Conservation (phyloP, 352 stramenopile species). For the Phytophthora sp. region DNA sequence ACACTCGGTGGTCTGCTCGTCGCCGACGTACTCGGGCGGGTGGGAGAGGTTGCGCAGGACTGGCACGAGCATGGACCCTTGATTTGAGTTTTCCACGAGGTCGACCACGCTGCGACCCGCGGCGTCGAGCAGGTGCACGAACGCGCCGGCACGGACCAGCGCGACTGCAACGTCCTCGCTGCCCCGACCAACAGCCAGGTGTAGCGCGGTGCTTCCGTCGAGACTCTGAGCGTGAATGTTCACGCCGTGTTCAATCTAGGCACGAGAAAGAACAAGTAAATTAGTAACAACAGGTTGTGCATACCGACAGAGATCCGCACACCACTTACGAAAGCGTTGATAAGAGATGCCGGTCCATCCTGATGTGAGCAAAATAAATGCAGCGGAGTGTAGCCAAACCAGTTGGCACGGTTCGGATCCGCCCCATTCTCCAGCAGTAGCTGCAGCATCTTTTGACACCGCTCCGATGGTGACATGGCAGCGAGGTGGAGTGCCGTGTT, state of each 20-base stretch:
- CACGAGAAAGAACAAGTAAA: background rate
- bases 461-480: constrained; percentile 81
- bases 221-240: constrained; percentile 85
- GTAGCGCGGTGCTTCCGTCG: constrained; percentile 83
- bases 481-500: constrained; percentile 86
- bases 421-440: constrained; percentile 82
- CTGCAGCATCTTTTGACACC: constrained; percentile 85
- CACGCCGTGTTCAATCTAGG: constrained; percentile 78
- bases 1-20: constrained; percentile 78
- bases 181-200: constrained; percentile 76
- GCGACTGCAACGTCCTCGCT: constrained; percentile 77
- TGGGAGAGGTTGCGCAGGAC: constrained; percentile 79
- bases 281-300: background rate
- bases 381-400: constrained; percentile 87
- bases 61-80: constrained; percentile 81
- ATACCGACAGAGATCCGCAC: too few species aligned
- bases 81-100: constrained; percentile 81
- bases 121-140: constrained; percentile 82
- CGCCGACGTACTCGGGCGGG: constrained; percentile 63
- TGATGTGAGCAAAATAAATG: constrained; percentile 89
- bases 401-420: constrained; percentile 78
- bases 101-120: constrained; percentile 85
- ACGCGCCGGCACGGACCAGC: constrained; percentile 74
- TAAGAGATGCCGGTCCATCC: constrained; percentile 63
- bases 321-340: constrained; percentile 83